Percentiles rank a stretch among this genome's conserved stretches.
phyloP scores from a whole-genome alignment of 176 grass and related monocot species.

The Oryza punctata region DNA sequence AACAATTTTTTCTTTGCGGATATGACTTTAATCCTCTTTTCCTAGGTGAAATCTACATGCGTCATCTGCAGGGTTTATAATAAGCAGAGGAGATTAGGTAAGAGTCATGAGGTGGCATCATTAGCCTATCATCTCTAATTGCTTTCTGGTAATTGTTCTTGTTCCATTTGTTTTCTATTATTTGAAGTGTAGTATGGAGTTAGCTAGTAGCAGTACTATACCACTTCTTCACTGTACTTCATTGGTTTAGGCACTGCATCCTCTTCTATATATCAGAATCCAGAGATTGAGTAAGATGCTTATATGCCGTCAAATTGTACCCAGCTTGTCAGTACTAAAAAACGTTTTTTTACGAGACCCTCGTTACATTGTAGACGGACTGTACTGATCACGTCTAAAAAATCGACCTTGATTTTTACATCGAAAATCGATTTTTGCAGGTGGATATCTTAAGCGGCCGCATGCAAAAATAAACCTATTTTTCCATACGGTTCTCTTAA shows the following conservation, averaged over 20 bases:
- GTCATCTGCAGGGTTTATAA: constrained; percentile 22
- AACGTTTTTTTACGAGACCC: too few relatives aligned
- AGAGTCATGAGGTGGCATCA: constrained; percentile 26
- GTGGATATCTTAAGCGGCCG: too few relatives aligned
- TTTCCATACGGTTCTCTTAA: too few relatives aligned
- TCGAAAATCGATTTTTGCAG: too few relatives aligned
- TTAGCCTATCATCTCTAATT: constrained; percentile 18
- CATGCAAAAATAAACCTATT: too few relatives aligned
- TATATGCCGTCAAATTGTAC: not conserved
- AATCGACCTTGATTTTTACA: too few relatives aligned
- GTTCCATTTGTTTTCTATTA: constrained; percentile 1
- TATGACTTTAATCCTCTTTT: constrained; percentile 38
- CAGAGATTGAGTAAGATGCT: not conserved
- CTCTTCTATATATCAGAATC: not conserved
- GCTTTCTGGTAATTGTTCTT: constrained; percentile 16
- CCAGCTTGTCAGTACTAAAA: too few relatives aligned
- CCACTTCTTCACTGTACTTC: not conserved
- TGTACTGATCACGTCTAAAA: too few relatives aligned
- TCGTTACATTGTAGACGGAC: too few relatives aligned
- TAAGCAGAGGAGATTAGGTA: constrained; percentile 35
- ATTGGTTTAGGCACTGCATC: not conserved
- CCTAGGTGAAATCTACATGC: constrained; percentile 16
- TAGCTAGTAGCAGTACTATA: not conserved
- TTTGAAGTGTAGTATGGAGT: not conserved
- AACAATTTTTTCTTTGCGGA: constrained; percentile 36